These are phyloP conservation scores for Capronia americana DNA, from an alignment of 2,329 filamentous ascomycete genomes.

Conservation along the genomic window DNA sequence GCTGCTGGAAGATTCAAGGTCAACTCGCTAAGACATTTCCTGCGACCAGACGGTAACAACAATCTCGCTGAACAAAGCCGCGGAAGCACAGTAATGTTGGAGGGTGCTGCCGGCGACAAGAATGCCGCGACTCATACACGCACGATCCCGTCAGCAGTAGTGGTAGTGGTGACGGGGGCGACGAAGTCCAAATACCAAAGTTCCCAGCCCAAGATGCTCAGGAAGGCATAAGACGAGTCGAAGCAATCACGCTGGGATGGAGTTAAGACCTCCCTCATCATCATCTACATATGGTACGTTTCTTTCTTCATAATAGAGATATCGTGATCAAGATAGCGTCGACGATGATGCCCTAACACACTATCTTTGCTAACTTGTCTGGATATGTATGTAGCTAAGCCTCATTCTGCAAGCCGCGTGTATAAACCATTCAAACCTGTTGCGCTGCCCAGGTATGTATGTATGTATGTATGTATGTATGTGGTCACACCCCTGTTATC, in stretches of 20 bases:
- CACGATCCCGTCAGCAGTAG: not conserved
- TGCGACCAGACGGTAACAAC: not conserved
- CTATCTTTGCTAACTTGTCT: not conserved
- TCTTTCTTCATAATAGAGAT: not conserved
- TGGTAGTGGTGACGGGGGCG: not conserved
- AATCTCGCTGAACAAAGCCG: not conserved
- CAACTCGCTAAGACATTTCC: not conserved
- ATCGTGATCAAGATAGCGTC: not conserved
- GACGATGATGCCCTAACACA: too few relatives aligned
- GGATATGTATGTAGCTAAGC: slow-evolving; percentile 39
- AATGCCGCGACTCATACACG: not conserved
- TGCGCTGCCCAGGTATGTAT: too few relatives aligned
- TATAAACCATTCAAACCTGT: too few relatives aligned
- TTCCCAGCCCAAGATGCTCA: not conserved
- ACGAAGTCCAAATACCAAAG: not conserved
- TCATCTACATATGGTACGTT: not conserved
- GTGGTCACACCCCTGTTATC: too few relatives aligned
- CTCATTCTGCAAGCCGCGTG: too few relatives aligned
- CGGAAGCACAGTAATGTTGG: not conserved
- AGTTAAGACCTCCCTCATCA: not conserved
- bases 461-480: too few relatives aligned
- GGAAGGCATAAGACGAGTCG: not conserved
- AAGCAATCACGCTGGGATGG: not conserved
- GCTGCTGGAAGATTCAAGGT: not conserved
- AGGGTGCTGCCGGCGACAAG: not conserved